These are phyloP conservation scores for Ophidiomyces ophidiicola DNA, from an alignment of 2,329 filamentous ascomycete species.

Conservation along the genomic window DNA sequence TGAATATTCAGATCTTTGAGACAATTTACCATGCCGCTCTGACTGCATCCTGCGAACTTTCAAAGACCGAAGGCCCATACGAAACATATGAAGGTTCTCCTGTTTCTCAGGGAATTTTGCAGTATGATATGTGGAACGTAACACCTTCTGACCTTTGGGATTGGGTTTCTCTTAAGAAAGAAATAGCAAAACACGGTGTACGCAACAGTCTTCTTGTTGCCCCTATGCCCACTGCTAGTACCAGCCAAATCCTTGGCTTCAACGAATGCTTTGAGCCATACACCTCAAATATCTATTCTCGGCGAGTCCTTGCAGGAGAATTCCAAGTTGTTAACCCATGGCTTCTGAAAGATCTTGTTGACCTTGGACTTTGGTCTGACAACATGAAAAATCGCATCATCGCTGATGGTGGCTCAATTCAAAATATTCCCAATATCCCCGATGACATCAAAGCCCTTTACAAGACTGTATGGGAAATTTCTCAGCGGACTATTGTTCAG, in stretches of 20 bases:
- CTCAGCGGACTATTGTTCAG: constrained; percentile 85
- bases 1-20: constrained; percentile 98
- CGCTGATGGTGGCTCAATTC: constrained; percentile 85
- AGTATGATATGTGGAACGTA: constrained; percentile 98
- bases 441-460: constrained; percentile 92
- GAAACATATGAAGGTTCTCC: constrained; percentile 86
- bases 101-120: constrained; percentile 85
- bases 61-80: constrained; percentile 73
- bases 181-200: constrained; percentile 85
- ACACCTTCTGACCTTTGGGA: constrained; percentile 93
- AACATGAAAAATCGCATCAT: constrained; percentile 99
- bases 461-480: constrained; percentile 99
- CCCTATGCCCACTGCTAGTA: constrained; percentile 95
- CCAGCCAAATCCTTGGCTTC: constrained; percentile 94
- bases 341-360: constrained; percentile 94
- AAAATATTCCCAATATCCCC: constrained; percentile 94
- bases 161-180: constrained; percentile 75
- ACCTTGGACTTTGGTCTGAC: constrained; percentile 96
- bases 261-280: constrained; percentile 99
- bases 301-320: constrained; percentile 91
- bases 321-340: constrained; percentile 99
- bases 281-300: constrained; percentile 99
- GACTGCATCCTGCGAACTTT: constrained; percentile 76
- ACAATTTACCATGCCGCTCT: constrained; percentile 96
- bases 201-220: constrained; percentile 92